phyloP scores from a whole-genome alignment of 2,329 filamentous ascomycete genomes.

The Diaporthe ilicicola region DNA sequence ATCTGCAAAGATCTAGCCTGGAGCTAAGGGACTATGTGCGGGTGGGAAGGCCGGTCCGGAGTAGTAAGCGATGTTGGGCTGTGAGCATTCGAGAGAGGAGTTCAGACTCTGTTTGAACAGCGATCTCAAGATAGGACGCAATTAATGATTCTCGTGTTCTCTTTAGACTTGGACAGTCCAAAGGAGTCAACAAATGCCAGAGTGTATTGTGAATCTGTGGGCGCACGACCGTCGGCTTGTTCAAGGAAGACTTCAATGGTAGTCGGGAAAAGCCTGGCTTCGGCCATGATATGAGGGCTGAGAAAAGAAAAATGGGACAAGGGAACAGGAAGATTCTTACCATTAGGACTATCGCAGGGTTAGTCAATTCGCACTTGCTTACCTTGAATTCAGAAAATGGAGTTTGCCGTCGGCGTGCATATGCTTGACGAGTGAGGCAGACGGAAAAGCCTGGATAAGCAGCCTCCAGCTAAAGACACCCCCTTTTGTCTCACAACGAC shows the following conservation, averaged over 20 bases:
- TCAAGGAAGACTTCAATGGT: background rate
- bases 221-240: background rate
- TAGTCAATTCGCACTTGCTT: background rate
- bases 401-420: slow-evolving; percentile 12
- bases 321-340: background rate
- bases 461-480: slow-evolving; percentile 4
- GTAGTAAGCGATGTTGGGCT: background rate
- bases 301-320: background rate
- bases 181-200: background rate
- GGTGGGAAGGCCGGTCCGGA: background rate
- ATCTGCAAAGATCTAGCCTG: slow-evolving; percentile 9
- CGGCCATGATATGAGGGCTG: background rate
- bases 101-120: background rate
- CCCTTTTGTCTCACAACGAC: slow-evolving; percentile 5
- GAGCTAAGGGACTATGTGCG: background rate
- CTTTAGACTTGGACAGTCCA: background rate
- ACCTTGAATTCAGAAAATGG: background rate
- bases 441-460: background rate
- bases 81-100: background rate
- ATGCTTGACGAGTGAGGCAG: background rate
- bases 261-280: background rate
- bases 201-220: background rate
- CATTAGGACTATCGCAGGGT: background rate
- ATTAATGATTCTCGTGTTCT: background rate
- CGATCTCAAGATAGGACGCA: background rate